phyloP scores from a whole-genome alignment of 176 grass and related monocot species.

The Poa pratensis region DNA sequence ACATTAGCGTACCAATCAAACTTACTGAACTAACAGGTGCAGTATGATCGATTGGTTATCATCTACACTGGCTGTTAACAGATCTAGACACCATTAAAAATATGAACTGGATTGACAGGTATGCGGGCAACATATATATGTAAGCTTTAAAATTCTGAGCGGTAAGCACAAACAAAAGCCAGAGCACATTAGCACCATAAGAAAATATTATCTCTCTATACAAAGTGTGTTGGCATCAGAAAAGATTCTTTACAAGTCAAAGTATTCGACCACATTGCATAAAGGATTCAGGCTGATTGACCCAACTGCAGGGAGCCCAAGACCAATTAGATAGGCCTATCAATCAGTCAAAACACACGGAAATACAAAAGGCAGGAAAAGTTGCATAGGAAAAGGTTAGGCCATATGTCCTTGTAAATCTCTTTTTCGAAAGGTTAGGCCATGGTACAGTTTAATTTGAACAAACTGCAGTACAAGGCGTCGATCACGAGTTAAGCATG shows the following conservation, averaged over 20 bases:
- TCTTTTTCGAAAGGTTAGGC: not conserved
- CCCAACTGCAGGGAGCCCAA: not conserved
- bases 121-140: not conserved
- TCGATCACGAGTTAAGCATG: constrained; percentile 7
- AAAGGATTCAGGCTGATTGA: not conserved
- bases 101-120: not conserved
- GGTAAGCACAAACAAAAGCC: not conserved
- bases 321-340: constrained; percentile 38
- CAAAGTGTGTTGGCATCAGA: not conserved
- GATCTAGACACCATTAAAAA: not conserved
- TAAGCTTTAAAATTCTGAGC: not conserved
- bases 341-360: constrained; percentile 34
- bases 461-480: not conserved
- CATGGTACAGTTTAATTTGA: not conserved
- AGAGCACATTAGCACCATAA: not conserved
- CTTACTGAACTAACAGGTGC: not conserved
- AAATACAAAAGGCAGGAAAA: constrained; percentile 32
- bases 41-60: not conserved
- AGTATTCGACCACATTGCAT: not conserved
- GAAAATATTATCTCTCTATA: not conserved
- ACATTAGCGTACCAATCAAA: not conserved
- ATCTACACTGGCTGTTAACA: not conserved
- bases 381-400: not conserved
- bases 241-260: not conserved
- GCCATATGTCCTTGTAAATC: too few relatives aligned